Percentiles rank a stretch among this genome's conserved stretches.
Conservation (phyloP, 352 stramenopile species). For the Pythium coloratum region DNA sequence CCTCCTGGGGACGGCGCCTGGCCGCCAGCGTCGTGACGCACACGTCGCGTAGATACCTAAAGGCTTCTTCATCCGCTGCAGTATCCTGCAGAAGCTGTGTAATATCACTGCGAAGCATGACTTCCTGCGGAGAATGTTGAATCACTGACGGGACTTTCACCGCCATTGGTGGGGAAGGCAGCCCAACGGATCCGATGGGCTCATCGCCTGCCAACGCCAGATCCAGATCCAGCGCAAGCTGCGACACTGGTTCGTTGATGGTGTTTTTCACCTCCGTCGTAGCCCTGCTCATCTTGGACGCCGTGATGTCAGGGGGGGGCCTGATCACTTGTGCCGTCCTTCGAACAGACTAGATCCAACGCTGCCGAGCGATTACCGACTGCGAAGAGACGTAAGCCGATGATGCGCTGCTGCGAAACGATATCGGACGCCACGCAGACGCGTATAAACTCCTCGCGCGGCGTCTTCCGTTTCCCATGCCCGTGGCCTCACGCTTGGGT, state of each 20-base stretch:
- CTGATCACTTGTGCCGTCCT: neutral
- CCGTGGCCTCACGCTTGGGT: neutral
- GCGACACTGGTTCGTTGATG: neutral
- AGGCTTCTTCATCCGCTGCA: constrained; percentile 40
- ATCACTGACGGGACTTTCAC: neutral
- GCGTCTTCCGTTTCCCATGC: constrained; percentile 28
- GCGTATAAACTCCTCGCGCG: neutral
- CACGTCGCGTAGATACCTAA: constrained; percentile 62
- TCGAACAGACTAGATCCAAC: neutral
- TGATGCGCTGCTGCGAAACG: constrained; percentile 4
- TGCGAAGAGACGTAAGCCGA: constrained; percentile 2
- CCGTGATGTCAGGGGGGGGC: no score
- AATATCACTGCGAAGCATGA: constrained; percentile 47
- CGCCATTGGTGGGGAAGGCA: neutral
- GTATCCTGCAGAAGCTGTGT: constrained; percentile 56
- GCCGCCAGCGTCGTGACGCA: constrained; percentile 48
- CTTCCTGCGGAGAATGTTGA: constrained; percentile 26
- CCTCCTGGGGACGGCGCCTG: constrained; percentile 11
- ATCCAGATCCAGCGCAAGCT: constrained; percentile 7
- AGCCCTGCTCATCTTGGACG: neutral
- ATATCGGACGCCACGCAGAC: neutral
- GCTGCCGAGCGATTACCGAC: neutral
- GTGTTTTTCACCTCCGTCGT: neutral
- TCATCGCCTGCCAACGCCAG: neutral
- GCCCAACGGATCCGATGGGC: neutral